These are phyloP conservation scores for Suhomyces choctaworum DNA, from an alignment of 1,139 yeast genomes.

Conservation along the genomic window DNA sequence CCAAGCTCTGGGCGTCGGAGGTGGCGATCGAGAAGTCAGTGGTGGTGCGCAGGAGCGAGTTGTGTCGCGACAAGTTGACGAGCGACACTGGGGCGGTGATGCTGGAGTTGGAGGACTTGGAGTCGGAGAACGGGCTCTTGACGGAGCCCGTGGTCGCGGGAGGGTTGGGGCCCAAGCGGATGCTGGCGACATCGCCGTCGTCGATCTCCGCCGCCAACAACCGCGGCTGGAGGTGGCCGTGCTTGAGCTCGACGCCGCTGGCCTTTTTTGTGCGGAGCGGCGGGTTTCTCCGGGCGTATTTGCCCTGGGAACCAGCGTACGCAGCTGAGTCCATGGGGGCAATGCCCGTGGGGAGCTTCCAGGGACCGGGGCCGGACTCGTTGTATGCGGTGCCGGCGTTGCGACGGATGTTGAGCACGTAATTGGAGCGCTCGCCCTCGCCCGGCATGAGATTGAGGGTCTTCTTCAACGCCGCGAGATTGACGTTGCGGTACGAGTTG, in stretches of 20 bases:
- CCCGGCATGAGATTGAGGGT: constrained; percentile 44
- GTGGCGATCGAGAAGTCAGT: constrained; percentile 29
- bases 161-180: constrained; percentile 8
- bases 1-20: constrained; percentile 25
- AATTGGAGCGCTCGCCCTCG: constrained; percentile 54
- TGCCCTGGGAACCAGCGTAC: constrained; percentile 29
- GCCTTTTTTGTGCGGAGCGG: constrained; percentile 32
- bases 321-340: constrained; percentile 42
- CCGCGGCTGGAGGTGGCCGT: constrained; percentile 73
- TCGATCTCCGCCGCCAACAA: constrained; percentile 77
- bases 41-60: constrained; percentile 33
- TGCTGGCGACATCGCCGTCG: constrained; percentile 47
- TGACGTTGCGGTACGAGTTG: constrained; percentile 38
- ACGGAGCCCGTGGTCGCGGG: constrained; percentile 4
- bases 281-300: constrained; percentile 34
- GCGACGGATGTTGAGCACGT: constrained; percentile 54
- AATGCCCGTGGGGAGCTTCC: constrained; percentile 70
- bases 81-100: constrained; percentile 17
- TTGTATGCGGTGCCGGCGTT: constrained; percentile 58
- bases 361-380: constrained; percentile 53
- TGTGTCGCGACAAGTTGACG: constrained; percentile 19
- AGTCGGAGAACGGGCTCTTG: constrained; percentile 13
- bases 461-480: constrained; percentile 40
- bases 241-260: constrained; percentile 65
- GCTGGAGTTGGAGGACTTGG: constrained; percentile 27